Evolutionary conservation across 805 yeast species (phyloP).

Genomic region (Clavispora santaluciae): DNA sequence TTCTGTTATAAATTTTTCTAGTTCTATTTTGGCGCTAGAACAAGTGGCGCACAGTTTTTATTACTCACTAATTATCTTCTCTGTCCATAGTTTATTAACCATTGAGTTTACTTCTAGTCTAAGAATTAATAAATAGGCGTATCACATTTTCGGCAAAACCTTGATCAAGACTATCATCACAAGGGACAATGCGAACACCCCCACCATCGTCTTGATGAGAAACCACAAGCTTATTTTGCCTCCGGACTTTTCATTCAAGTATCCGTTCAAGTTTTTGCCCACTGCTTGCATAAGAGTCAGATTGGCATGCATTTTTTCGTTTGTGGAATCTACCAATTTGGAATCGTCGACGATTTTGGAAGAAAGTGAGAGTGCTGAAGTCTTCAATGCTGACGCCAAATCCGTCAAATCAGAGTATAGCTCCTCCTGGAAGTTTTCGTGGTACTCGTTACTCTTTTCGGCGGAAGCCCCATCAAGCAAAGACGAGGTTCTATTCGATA

Average conservation of each 20-base stretch:
- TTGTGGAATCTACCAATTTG: conserved; percentile 27
- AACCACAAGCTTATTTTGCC: conserved; percentile 38
- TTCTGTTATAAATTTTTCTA: not conserved
- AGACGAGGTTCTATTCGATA: conserved; percentile 12
- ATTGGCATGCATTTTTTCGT: conserved; percentile 27
- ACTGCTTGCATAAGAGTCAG: conserved; percentile 20
- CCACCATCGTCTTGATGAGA: conserved; percentile 27
- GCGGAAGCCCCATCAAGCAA: conserved; percentile 7
- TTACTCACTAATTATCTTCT: conserved; percentile 1
- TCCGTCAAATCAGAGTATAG: conserved; percentile 44
- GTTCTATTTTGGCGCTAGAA: not conserved
- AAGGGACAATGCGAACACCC: conserved; percentile 24
- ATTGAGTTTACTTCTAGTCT: not conserved
- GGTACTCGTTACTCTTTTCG: conserved; percentile 30
- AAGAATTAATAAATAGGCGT: not conserved
- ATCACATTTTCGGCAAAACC: conserved; percentile 32
- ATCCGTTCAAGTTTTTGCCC: conserved; percentile 33
- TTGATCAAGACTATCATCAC: conserved; percentile 30
- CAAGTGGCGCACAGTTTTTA: not conserved
- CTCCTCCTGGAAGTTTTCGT: conserved; percentile 44
- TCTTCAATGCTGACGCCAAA: conserved; percentile 44
- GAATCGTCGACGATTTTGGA: conserved; percentile 33
- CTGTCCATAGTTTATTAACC: conserved; percentile 1
- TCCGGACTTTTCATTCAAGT: conserved; percentile 36
- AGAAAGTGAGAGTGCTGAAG: conserved; percentile 42